Conservation (phyloP, 2,329 filamentous ascomycete genomes). For the Beauveria asiatica region DNA sequence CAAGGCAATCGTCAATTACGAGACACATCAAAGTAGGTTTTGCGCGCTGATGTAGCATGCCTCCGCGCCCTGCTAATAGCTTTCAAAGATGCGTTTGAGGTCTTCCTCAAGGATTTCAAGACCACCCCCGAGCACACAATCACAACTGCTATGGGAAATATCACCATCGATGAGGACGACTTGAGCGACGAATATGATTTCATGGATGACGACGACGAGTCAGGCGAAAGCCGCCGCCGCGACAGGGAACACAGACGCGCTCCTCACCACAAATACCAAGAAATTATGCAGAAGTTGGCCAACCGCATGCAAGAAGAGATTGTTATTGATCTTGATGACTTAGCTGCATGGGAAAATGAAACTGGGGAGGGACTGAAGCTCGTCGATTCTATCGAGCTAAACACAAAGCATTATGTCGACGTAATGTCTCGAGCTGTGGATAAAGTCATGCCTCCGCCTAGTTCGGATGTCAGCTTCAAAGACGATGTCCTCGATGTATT, state of each 20-base stretch:
- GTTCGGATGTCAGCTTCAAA: slow-evolving; percentile 79
- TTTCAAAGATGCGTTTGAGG: slow-evolving; percentile 64
- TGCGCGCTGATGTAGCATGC: not conserved
- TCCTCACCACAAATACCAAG: slow-evolving; percentile 79
- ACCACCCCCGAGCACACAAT: slow-evolving; percentile 61
- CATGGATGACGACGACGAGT: slow-evolving; percentile 71
- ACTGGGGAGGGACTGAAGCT: slow-evolving; percentile 62
- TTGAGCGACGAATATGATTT: slow-evolving; percentile 88
- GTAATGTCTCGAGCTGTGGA: slow-evolving; percentile 84
- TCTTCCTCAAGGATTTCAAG: slow-evolving; percentile 86
- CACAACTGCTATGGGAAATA: slow-evolving; percentile 71
- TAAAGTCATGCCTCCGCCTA: slow-evolving; percentile 71
- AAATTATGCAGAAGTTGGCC: slow-evolving; percentile 77
- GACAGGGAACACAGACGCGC: slow-evolving; percentile 40
- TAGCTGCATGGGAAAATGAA: slow-evolving; percentile 70
- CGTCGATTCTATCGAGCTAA: slow-evolving; percentile 76
- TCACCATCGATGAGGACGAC: slow-evolving; percentile 81
- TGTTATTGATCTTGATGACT: slow-evolving; percentile 80
- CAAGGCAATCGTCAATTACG: slow-evolving; percentile 75
- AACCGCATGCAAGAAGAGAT: slow-evolving; percentile 72
- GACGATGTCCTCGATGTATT: slow-evolving; percentile 96
- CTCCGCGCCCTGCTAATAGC: slow-evolving; percentile 20
- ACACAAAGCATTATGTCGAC: slow-evolving; percentile 93
- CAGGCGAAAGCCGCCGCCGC: slow-evolving; percentile 40
- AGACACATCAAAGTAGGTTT: slow-evolving; percentile 67